phyloP scores from a whole-genome alignment of 768 basidiomycete species.

The Chiua virens region DNA sequence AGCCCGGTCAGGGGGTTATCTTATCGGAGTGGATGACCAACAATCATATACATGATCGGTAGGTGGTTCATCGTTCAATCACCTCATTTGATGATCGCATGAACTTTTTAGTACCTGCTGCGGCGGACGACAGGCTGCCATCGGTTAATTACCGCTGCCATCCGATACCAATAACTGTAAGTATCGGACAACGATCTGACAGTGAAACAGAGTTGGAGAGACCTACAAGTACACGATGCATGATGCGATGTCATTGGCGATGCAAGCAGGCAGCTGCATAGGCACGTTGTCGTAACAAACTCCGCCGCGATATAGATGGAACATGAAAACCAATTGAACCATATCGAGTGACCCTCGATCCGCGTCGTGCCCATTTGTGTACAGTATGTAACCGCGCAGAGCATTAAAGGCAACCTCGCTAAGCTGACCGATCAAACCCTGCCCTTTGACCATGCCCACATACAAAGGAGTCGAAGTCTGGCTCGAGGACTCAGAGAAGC shows the following conservation, averaged over 20 bases:
- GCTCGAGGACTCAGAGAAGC: conserved; percentile 14
- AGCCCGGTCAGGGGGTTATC: too few relatives aligned
- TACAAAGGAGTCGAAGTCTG: conserved; percentile 16
- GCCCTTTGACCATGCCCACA: conserved; percentile 11
- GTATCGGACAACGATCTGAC: not conserved
- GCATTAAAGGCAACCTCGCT: conserved; percentile 1
- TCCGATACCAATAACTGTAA: too few relatives aligned
- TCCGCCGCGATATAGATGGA: not conserved
- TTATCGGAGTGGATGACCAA: too few relatives aligned
- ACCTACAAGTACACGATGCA: too few relatives aligned
- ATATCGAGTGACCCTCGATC: not conserved
- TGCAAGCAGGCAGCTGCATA: too few relatives aligned
- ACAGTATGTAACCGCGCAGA: not conserved
- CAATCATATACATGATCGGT: too few relatives aligned
- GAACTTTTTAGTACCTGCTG: too few relatives aligned
- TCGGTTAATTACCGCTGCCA: too few relatives aligned
- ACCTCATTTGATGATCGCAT: too few relatives aligned
- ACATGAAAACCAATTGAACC: not conserved
- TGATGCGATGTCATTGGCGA: too few relatives aligned
- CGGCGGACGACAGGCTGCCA: not conserved
- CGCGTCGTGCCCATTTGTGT: conserved; percentile 4
- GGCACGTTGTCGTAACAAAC: not conserved
- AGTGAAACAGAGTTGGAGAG: not conserved
- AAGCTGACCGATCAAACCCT: not conserved
- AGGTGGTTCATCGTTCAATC: too few relatives aligned